Conservation (phyloP, 345 rosid genomes). For the Aquilaria sinensis region DNA sequence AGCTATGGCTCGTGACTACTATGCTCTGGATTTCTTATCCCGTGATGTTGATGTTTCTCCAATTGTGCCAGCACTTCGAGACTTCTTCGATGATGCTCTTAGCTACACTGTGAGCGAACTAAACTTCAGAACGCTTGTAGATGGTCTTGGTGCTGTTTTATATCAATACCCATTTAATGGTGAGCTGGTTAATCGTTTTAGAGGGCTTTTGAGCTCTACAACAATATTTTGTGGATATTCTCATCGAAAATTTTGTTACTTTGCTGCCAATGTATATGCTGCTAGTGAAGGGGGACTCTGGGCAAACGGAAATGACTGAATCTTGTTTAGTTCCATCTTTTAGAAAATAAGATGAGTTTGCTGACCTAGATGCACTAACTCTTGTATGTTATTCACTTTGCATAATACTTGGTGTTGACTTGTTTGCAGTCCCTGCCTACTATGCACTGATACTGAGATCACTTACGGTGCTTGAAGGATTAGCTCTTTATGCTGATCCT, state of each 20-base stretch:
- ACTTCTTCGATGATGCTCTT: slow-evolving; percentile 93
- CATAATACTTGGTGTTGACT: slow-evolving; percentile 7
- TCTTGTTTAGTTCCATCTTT: too few relatives aligned
- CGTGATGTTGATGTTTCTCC: slow-evolving; percentile 94
- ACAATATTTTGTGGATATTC: neutral
- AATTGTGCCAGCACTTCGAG: slow-evolving; percentile 76
- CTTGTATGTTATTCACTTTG: too few relatives aligned
- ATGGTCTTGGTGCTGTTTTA: slow-evolving; percentile 88
- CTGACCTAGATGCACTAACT: too few relatives aligned
- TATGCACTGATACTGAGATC: slow-evolving; percentile 93
- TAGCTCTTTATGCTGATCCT: slow-evolving; percentile 90
- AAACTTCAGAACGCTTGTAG: slow-evolving; percentile 85
- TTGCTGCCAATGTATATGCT: too few relatives aligned
- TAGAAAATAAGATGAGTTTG: too few relatives aligned
- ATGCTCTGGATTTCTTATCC: slow-evolving; percentile 75
- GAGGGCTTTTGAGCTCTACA: neutral
- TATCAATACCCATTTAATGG: slow-evolving; percentile 88
- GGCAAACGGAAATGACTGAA: too few relatives aligned
- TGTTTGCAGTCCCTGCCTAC: slow-evolving; percentile 80
- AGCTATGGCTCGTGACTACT: slow-evolving; percentile 97
- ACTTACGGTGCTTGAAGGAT: slow-evolving; percentile 93
- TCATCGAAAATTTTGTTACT: too few relatives aligned
- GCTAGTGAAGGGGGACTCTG: too few relatives aligned
- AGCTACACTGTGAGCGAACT: slow-evolving; percentile 89
- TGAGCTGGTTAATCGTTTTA: slow-evolving; percentile 18